Conservation (phyloP, 495 filamentous ascomycete species). For the Penicillium odoratum region DNA sequence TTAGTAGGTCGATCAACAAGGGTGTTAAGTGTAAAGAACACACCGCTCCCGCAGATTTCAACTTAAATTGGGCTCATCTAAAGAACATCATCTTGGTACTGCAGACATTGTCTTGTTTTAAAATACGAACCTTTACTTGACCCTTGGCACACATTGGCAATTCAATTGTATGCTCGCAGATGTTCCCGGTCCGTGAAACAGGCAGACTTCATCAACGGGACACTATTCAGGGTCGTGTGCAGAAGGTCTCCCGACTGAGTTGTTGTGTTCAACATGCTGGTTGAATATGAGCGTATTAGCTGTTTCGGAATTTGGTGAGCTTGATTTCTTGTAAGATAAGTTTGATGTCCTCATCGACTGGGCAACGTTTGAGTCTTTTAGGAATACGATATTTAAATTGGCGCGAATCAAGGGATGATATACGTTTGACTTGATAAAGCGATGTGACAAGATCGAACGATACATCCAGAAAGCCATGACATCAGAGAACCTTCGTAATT, state of each 20-base stretch:
- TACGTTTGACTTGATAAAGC: too few species aligned
- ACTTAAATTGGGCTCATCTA: conserved; percentile 17
- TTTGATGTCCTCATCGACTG: too few species aligned
- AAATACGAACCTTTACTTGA: conserved; percentile 15
- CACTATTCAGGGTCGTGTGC: conserved; percentile 10
- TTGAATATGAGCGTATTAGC: too few species aligned
- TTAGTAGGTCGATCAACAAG: background rate
- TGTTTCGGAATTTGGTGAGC: too few species aligned
- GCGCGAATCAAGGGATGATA: too few species aligned
- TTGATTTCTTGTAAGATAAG: too few species aligned
- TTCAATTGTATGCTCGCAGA: conserved; percentile 18
- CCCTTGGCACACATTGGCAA: conserved; percentile 17
- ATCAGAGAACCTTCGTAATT: too few species aligned
- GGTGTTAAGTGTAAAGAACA: background rate
- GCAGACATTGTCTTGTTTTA: background rate
- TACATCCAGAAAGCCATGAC: too few species aligned
- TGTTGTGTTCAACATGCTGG: conserved; percentile 7
- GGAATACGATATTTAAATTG: too few species aligned
- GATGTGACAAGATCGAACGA: too few species aligned
- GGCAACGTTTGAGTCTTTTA: too few species aligned
- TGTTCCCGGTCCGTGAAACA: conserved; percentile 19
- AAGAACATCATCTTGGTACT: background rate
- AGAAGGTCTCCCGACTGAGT: background rate
- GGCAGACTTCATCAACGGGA: conserved; percentile 13
- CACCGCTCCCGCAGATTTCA: background rate